Evolutionary conservation across 2,329 filamentous ascomycete genomes (phyloP), one percentile per base, ranked within the genome.

Genomic region (Thelonectria rubi): DNA sequence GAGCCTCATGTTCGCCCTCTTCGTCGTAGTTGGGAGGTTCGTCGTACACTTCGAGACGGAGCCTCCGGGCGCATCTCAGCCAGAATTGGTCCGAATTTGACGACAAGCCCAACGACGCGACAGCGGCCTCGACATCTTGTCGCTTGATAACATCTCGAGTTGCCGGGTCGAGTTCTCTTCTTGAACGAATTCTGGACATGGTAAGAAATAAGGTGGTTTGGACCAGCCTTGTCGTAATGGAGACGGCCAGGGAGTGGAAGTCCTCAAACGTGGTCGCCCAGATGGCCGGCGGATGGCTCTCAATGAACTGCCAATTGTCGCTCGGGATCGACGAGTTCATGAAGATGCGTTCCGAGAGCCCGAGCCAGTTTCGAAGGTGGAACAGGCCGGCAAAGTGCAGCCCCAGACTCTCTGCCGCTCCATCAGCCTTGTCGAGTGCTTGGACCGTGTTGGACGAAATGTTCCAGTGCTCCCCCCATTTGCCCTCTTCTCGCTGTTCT

Each of bases 181-280:
- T 82, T 4, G 87, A 81, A 54, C 88, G 83, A 21, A 93, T 77
- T 43, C 92, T 84, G 2, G 90, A 90, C 73, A 86, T 84, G n/a
- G 89, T 86, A 60, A 92, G 85, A 69, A 90, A 91, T 0, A 95
- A 78, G 0, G 87, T 81, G 0, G 90, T 86, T 48, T 91, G 86
- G 2, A 95, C 80, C 1, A 97, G 77, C 12, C 91, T 84, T 60
- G 86, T 86, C 0, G 91, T 94, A 14, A 95, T 67, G 55, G 85
- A 90, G 1, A 91, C 74, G 0, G 85, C 81, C 2, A 97, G 76
- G 9, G 85, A 85, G 70, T 93, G 84, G 46, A 97, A 89, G 68
- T 95, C 92, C 5, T 86, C 83, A n/a, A 96, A 83, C 0, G 91
- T 88, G 2, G 91, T 93, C 7, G 88, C 85, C 67, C 90, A 88